Conservation (phyloP, 2,329 filamentous ascomycete species). For the Ilyonectria sp. region DNA sequence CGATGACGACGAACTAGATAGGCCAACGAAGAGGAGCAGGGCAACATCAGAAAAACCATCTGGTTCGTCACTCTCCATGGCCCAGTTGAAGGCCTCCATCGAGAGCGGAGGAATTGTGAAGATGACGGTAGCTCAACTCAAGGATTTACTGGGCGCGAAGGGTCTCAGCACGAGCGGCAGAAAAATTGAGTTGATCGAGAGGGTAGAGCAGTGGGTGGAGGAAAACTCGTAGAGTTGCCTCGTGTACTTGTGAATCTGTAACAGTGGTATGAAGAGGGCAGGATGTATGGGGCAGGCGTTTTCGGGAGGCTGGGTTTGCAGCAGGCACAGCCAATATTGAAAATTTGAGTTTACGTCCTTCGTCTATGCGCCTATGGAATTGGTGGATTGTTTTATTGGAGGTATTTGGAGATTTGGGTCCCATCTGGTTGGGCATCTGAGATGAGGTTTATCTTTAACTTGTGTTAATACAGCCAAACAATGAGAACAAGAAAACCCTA, state of each 20-base stretch:
- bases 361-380: not conserved
- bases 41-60: constrained; percentile 51
- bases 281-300: constrained; percentile 16
- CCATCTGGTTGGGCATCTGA: not conserved
- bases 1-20: constrained; percentile 60
- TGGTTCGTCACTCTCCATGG: constrained; percentile 57
- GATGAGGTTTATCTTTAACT: not conserved
- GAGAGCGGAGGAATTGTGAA: constrained; percentile 65
- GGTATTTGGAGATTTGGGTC: not conserved
- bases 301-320: not conserved
- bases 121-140: constrained; percentile 69
- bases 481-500: not conserved
- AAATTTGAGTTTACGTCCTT: not conserved
- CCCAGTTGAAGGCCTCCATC: constrained; percentile 62
- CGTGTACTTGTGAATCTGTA: constrained; percentile 15
- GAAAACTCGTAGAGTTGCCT: constrained; percentile 52
- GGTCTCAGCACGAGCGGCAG: constrained; percentile 65
- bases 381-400: not conserved
- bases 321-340: not conserved
- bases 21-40: constrained; percentile 64
- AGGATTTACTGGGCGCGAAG: constrained; percentile 62
- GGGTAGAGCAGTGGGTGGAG: constrained; percentile 71
- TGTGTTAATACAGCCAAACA: not conserved
- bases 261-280: not conserved
- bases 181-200: constrained; percentile 70